A percentile compares a stretch with the other conserved stretches of the same genome.
Conservation (phyloP, 2,329 filamentous ascomycete species). For the Sphaerostilbella broomeana region DNA sequence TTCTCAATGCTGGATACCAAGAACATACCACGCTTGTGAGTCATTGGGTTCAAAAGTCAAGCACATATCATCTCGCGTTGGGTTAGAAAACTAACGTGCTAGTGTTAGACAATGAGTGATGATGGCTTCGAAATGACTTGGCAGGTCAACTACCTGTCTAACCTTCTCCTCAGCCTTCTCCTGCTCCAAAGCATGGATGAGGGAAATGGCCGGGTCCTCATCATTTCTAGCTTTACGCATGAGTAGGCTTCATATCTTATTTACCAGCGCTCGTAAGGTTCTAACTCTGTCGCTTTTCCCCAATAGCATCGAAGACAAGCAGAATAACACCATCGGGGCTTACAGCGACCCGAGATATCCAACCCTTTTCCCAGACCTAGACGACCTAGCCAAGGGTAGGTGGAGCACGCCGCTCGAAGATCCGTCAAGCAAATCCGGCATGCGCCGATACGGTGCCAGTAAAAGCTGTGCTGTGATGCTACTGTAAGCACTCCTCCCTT, state of each 20-base stretch:
- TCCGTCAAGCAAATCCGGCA: conserved; percentile 20
- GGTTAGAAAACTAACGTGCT: too few relatives aligned
- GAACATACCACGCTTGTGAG: conserved; percentile 22
- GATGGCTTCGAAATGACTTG: conserved; percentile 28
- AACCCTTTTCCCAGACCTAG: conserved; percentile 25
- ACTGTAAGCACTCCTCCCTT: conserved; percentile 18
- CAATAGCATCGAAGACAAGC: conserved; percentile 24
- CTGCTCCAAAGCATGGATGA: conserved; percentile 29
- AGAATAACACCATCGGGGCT: conserved; percentile 19
- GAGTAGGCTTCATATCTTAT: conserved; percentile 22
- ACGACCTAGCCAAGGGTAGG: conserved; percentile 27
- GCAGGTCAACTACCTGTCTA: conserved; percentile 29
- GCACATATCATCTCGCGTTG: too few relatives aligned
- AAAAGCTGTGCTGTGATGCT: conserved; percentile 34
- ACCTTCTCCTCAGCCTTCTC: conserved; percentile 24
- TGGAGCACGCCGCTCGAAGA: conserved; percentile 29
- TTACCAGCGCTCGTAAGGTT: neutral
- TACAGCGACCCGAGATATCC: conserved; percentile 21
- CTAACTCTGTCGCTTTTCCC: neutral
- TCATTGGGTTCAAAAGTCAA: too few relatives aligned
- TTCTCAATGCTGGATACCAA: conserved; percentile 30
- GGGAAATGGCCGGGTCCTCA: conserved; percentile 22
- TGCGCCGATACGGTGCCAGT: conserved; percentile 32
- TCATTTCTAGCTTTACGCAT: conserved; percentile 28
- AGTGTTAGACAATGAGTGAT: conserved; percentile 20